A percentile compares a stretch with the other conserved stretches of the same genome.
Evolutionary conservation across 176 grass and related monocot species (phyloP).

Genomic region (Sorghum bicolor): DNA sequence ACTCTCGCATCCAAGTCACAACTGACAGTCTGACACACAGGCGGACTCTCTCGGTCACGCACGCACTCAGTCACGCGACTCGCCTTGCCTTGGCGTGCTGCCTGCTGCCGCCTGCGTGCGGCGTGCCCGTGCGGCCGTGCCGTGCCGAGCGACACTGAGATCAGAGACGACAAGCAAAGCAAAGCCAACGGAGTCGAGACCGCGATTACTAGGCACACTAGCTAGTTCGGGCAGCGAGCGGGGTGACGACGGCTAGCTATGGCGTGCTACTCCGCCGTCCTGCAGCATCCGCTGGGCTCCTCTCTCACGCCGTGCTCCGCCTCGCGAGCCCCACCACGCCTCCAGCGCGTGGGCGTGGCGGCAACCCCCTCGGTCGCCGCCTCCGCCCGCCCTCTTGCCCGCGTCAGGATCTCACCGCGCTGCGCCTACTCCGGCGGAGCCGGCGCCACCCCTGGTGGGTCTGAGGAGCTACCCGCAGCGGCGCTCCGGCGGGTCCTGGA

Average conservation of each 20-base stretch:
- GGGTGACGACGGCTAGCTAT: background rate
- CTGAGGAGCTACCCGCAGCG: slow-evolving; percentile 32
- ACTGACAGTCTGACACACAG: background rate
- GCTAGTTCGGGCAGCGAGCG: background rate
- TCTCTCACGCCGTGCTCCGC: background rate
- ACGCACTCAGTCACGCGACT: background rate
- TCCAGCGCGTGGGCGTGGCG: background rate
- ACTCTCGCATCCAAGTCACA: background rate
- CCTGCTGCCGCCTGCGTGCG: background rate
- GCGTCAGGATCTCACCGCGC: slow-evolving; percentile 19
- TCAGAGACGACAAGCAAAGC: background rate
- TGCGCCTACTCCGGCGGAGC: slow-evolving; percentile 23
- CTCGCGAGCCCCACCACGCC: background rate
- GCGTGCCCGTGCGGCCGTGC: background rate
- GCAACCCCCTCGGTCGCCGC: background rate
- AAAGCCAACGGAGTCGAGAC: background rate
- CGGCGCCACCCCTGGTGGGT: background rate
- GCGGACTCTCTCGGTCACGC: background rate
- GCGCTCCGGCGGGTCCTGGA: slow-evolving; percentile 56
- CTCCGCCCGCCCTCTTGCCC: background rate
- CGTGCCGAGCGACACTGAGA: background rate
- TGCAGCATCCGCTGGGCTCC: slow-evolving; percentile 29
- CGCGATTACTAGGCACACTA: background rate
- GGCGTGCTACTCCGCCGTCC: slow-evolving; percentile 37
- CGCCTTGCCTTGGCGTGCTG: background rate